Percentiles rank a stretch among this genome's conserved stretches.
Conservation (phyloP, 2,329 filamentous ascomycete species). For the Monosporascus sp. region DNA sequence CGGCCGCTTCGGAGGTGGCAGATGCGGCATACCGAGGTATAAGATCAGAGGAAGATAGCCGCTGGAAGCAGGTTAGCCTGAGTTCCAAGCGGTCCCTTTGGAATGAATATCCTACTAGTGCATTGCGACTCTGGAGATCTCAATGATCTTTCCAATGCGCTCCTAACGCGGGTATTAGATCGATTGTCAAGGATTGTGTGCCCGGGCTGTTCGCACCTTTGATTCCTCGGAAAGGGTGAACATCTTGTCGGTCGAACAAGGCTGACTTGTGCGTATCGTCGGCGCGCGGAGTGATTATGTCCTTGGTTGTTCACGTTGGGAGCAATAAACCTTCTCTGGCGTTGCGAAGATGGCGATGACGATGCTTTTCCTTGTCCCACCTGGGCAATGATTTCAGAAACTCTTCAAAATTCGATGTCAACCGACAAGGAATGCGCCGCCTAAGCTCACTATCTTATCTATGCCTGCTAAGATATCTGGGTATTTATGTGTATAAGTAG, state of each 20-base stretch:
- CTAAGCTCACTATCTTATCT: not conserved
- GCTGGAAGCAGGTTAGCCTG: constrained; percentile 46
- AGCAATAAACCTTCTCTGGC: not conserved
- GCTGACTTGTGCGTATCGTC: not conserved
- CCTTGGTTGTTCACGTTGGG: not conserved
- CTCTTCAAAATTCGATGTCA: not conserved
- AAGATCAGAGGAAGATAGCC: constrained; percentile 95
- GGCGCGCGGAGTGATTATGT: not conserved
- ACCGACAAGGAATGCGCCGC: not conserved
- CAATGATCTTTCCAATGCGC: constrained; percentile 95
- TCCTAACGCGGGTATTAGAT: constrained; percentile 53
- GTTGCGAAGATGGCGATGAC: not conserved
- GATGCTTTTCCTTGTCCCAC: not conserved
- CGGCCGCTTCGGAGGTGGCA: constrained; percentile 1
- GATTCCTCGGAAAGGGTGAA: constrained; percentile 86
- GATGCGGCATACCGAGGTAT: constrained; percentile 70
- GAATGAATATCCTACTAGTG: constrained; percentile 70
- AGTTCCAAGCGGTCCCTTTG: not conserved
- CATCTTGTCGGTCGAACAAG: constrained; percentile 35
- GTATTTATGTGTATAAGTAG: not conserved
- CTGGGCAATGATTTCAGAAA: not conserved
- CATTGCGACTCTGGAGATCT: constrained; percentile 85
- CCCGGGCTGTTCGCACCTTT: constrained; percentile 59
- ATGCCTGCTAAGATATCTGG: not conserved
- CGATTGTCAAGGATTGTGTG: not conserved